Evolutionary conservation across 2,329 filamentous ascomycete genomes (phyloP).

Genomic region (Bretziella fagacearum): DNA sequence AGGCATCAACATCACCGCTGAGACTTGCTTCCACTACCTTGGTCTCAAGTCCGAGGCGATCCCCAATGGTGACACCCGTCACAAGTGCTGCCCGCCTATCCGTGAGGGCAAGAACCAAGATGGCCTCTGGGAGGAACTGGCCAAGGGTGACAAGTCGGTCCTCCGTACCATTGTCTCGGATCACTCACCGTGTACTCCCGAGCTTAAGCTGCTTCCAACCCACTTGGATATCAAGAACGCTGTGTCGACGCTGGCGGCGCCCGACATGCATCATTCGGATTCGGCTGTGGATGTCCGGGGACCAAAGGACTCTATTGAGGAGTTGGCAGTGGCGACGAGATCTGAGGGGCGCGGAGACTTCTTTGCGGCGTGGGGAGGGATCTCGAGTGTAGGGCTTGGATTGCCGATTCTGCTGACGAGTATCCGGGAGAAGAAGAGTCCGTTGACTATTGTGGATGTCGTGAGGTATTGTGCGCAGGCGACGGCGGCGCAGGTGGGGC

Average conservation of each 20-base stretch:
- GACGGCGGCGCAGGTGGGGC: conserved; percentile 74
- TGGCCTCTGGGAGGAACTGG: conserved; percentile 70
- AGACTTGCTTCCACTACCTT: conserved; percentile 93
- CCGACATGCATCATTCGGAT: conserved; percentile 31
- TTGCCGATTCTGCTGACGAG: conserved; percentile 81
- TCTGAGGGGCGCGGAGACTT: conserved; percentile 52
- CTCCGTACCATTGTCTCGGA: conserved; percentile 88
- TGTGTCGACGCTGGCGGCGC: conserved; percentile 4
- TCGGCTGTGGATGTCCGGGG: conserved; percentile 35
- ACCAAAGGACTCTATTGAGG: conserved; percentile 23
- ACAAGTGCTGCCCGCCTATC: conserved; percentile 93
- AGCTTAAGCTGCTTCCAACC: conserved; percentile 71
- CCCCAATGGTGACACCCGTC: conserved; percentile 67
- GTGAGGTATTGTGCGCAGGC: conserved; percentile 73
- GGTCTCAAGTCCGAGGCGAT: conserved; percentile 70
- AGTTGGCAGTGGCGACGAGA: conserved; percentile 6
- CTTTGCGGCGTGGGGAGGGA: conserved; percentile 91
- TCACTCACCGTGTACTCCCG: conserved; percentile 89
- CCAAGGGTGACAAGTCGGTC: conserved; percentile 48
- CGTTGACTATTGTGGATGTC: conserved; percentile 50
- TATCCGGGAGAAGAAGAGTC: conserved; percentile 30
- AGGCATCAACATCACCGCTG: conserved; percentile 76
- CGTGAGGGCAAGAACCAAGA: conserved; percentile 68
- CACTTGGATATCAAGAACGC: conserved; percentile 23
- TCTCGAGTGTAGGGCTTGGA: conserved; percentile 82